A percentile compares a stretch with the other conserved stretches of the same genome.
Conservation (phyloP, 2,329 filamentous ascomycete species). For the Fusarium illudens region DNA sequence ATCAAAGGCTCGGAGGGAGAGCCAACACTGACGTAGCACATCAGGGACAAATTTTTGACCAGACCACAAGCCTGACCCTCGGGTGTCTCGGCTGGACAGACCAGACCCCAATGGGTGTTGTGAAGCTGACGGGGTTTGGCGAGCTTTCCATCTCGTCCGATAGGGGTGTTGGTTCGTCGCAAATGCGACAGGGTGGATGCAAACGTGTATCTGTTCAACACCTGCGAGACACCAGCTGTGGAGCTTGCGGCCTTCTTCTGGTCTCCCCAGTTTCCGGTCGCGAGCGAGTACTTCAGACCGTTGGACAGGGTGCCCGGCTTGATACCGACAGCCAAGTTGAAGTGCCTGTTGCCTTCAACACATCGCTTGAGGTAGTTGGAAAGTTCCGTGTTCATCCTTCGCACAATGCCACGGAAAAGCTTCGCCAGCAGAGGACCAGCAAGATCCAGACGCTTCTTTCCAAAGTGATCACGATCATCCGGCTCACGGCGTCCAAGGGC, state of each 20-base stretch:
- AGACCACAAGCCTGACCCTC: slow-evolving; percentile 98
- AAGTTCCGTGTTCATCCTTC: slow-evolving; percentile 89
- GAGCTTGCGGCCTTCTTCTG: slow-evolving; percentile 97
- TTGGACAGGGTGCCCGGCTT: slow-evolving; percentile 92
- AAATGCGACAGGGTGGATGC: slow-evolving; percentile 96
- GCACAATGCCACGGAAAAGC: slow-evolving; percentile 90
- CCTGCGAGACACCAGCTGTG: slow-evolving; percentile 97
- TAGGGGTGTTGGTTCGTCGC: slow-evolving; percentile 95
- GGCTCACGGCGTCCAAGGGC: slow-evolving; percentile 91
- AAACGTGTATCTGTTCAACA: slow-evolving; percentile 97
- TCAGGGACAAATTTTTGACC: slow-evolving; percentile 96
- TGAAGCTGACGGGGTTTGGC: slow-evolving; percentile 95
- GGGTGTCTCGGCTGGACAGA: slow-evolving; percentile 95
- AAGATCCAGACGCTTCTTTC: slow-evolving; percentile 96
- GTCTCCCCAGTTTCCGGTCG: slow-evolving; percentile 98
- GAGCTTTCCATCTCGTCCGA: slow-evolving; percentile 95
- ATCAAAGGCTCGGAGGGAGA: slow-evolving; percentile 93
- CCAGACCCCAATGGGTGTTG: slow-evolving; percentile 98
- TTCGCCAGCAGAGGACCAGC: slow-evolving; percentile 95
- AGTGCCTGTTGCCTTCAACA: slow-evolving; percentile 87
- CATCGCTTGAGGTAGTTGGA: slow-evolving; percentile 91
- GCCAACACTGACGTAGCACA: slow-evolving; percentile 98
- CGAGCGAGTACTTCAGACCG: slow-evolving; percentile 94
- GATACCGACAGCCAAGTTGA: slow-evolving; percentile 89
- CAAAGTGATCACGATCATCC: slow-evolving; percentile 98